A percentile compares a stretch with the other conserved stretches of the same genome.
phyloP scores from a whole-genome alignment of 2,329 filamentous ascomycete species.

The Juglanconis sp. region DNA sequence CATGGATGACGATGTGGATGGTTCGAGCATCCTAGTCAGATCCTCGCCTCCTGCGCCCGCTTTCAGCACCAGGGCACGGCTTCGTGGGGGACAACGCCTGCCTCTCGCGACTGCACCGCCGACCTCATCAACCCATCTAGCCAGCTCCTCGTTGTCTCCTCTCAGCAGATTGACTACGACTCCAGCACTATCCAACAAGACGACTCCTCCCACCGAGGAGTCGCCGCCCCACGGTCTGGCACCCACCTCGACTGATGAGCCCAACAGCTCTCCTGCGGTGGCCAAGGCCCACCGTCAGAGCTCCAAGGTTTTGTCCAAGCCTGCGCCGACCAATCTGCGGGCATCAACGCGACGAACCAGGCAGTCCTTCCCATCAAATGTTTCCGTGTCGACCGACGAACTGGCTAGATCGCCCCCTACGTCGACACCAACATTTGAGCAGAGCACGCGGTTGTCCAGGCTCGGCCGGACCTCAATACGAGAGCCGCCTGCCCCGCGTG shows the following conservation, averaged over 20 bases:
- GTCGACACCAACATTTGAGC: conserved; percentile 34
- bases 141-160: conserved; percentile 31
- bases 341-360: conserved; percentile 25
- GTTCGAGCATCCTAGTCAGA: not conserved
- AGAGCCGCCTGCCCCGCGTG: conserved; percentile 7
- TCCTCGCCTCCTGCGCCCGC: conserved; percentile 10
- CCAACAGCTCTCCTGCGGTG: conserved; percentile 31
- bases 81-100: not conserved
- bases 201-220: conserved; percentile 33
- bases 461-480: conserved; percentile 18
- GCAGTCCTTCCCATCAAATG: conserved; percentile 21
- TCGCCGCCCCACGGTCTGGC: conserved; percentile 22
- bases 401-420: conserved; percentile 38
- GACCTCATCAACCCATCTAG: conserved; percentile 3
- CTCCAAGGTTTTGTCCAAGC: conserved; percentile 24
- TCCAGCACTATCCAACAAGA: conserved; percentile 34
- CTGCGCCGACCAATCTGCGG: conserved; percentile 24
- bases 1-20: not conserved
- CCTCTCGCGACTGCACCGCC: not conserved
- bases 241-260: not conserved
- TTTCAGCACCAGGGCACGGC: conserved; percentile 9
- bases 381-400: conserved; percentile 48
- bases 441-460: conserved; percentile 30
- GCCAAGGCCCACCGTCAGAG: conserved; percentile 28
- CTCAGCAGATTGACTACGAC: conserved; percentile 40